Evolutionary conservation across 2,329 filamentous ascomycete species (phyloP).

Genomic region (Fusarium sp.): DNA sequence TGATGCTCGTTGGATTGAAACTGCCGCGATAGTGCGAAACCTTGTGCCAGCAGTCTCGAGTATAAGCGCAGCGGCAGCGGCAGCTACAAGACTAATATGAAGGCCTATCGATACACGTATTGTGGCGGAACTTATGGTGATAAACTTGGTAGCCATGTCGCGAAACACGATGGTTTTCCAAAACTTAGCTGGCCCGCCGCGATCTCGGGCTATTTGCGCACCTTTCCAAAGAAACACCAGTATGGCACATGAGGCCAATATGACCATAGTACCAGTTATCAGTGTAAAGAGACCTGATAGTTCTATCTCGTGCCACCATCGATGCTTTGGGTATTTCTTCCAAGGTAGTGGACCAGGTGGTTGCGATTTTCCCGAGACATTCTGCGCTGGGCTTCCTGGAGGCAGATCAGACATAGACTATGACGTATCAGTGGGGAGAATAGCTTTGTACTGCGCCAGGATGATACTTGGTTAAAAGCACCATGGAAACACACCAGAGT

Average conservation of each 20-base stretch:
- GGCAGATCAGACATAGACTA: accelerated
- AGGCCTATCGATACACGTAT: neutral
- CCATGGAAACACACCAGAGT: neutral
- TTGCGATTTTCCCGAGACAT: accelerated
- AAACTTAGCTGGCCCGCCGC: neutral
- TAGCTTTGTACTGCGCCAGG: neutral
- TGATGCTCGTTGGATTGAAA: neutral
- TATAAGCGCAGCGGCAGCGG: neutral
- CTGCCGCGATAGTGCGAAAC: neutral
- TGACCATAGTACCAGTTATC: accelerated
- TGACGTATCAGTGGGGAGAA: neutral
- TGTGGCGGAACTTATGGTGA: neutral
- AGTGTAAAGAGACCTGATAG: accelerated
- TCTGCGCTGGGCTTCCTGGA: neutral
- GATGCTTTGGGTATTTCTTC: neutral
- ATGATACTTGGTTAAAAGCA: accelerated
- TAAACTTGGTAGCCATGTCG: neutral
- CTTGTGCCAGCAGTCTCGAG: neutral
- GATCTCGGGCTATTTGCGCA: neutral
- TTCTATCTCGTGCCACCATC: neutral
- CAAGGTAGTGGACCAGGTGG: no score
- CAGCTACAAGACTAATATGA: neutral
- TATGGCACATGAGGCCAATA: neutral
- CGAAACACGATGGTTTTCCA: neutral
- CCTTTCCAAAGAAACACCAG: neutral